Evolutionary conservation across 1,284 basidiomycete genomes (phyloP).

Genomic region (Malassezia pachydermatis): DNA sequence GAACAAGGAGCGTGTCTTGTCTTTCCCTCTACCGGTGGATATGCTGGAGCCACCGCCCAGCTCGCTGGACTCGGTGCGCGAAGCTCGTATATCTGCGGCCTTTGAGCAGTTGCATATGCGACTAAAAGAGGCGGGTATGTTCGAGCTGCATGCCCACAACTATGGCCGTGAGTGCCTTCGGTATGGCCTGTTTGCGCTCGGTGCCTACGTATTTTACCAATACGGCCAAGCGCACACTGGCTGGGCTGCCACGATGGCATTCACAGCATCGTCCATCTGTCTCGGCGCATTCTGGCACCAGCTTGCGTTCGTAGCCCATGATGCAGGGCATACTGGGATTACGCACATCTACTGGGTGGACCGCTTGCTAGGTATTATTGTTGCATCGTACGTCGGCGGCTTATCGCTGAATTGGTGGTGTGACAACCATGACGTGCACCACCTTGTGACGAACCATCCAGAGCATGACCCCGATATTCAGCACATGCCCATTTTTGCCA

Average conservation of each 20-base stretch:
- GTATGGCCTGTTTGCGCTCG: conserved; percentile 59
- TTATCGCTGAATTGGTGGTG: conserved; percentile 97
- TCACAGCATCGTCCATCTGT: conserved; percentile 63
- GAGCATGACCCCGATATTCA: conserved; percentile 85
- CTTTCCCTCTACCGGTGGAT: conserved; percentile 37
- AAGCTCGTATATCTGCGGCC: conserved; percentile 64
- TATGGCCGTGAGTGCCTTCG: conserved; percentile 78
- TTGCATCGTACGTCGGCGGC: conserved; percentile 80
- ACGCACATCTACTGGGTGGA: conserved; percentile 78
- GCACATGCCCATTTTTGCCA: conserved; percentile 93
- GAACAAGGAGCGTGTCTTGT: conserved; percentile 18
- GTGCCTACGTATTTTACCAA: conserved; percentile 60
- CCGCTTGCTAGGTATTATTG: conserved; percentile 66
- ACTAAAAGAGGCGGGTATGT: conserved; percentile 70
- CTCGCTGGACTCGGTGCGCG: conserved; percentile 54
- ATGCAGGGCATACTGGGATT: conserved; percentile 86
- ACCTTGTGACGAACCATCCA: conserved; percentile 91
- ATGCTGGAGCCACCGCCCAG: conserved; percentile 45
- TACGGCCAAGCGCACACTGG: conserved; percentile 14
- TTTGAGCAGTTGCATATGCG: conserved; percentile 70
- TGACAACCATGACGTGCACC: conserved; percentile 94
- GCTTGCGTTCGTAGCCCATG: conserved; percentile 80
- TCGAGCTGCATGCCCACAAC: conserved; percentile 71
- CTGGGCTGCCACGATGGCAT: conserved; percentile 15
- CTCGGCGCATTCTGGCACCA: conserved; percentile 92